Conservation (phyloP, 2,329 filamentous ascomycete genomes). For the Arthrocladium fulminans region DNA sequence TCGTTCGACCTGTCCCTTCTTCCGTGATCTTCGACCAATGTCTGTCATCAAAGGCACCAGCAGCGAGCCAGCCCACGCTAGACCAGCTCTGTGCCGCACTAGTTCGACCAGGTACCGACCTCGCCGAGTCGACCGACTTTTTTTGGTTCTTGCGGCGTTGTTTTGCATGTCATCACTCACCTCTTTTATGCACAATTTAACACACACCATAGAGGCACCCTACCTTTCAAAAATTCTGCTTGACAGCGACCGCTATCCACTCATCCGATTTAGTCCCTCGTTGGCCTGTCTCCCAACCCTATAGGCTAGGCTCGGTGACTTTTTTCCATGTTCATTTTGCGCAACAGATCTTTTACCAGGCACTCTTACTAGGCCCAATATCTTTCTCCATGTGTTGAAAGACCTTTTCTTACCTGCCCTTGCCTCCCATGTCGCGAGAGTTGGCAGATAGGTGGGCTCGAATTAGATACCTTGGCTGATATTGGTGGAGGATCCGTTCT, state of each 20-base stretch:
- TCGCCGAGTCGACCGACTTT: background rate
- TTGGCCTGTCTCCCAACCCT: background rate
- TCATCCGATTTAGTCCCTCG: background rate
- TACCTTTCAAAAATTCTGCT: constrained; percentile 3
- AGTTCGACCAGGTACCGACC: too few species aligned
- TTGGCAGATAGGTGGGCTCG: constrained; percentile 43
- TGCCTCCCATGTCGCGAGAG: constrained; percentile 41
- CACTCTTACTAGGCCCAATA: background rate
- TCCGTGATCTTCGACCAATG: background rate
- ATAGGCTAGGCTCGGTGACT: background rate
- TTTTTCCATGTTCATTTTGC: background rate
- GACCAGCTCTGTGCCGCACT: background rate
- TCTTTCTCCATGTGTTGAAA: background rate
- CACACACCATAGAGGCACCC: background rate
- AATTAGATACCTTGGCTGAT: constrained; percentile 38
- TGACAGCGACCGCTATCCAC: background rate
- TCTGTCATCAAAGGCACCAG: background rate
- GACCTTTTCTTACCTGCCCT: background rate
- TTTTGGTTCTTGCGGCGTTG: background rate
- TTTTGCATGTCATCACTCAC: background rate
- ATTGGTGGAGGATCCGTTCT: background rate
- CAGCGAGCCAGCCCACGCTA: background rate
- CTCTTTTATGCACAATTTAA: background rate
- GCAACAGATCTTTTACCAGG: too few species aligned
- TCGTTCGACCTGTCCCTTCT: background rate